These are phyloP conservation scores for Diaporthe sp. DNA, from an alignment of 2,329 filamentous ascomycete genomes.

Conservation along the genomic window DNA sequence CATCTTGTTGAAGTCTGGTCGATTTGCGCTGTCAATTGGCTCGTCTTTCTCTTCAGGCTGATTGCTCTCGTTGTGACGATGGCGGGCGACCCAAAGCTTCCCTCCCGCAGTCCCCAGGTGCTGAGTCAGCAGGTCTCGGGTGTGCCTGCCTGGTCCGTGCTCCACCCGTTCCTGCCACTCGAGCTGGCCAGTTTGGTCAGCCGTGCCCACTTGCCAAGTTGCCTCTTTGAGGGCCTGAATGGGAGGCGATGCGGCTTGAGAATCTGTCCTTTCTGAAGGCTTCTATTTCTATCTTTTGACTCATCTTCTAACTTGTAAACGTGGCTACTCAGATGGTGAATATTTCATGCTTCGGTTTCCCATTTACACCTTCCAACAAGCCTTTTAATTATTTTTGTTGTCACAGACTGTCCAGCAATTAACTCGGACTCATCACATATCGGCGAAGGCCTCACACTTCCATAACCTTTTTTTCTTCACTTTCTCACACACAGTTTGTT, in stretches of 20 bases:
- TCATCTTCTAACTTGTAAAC: constrained; percentile 41
- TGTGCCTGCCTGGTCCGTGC: constrained; percentile 19
- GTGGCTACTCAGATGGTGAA: constrained; percentile 6
- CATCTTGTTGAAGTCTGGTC: constrained; percentile 47
- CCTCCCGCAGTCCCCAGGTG: neutral
- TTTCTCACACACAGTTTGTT: neutral
- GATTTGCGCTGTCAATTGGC: constrained; percentile 36
- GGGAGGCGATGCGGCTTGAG: constrained; percentile 3
- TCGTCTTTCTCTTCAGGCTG: constrained; percentile 9
- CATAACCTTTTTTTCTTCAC: neutral
- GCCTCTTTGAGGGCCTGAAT: constrained; percentile 20
- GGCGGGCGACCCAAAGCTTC: constrained; percentile 28
- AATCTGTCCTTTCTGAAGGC: constrained; percentile 49
- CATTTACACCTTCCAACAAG: neutral
- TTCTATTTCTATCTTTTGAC: constrained; percentile 46
- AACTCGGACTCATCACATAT: neutral
- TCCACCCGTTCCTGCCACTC: constrained; percentile 4
- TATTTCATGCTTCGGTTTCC: neutral
- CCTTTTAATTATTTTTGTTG: neutral
- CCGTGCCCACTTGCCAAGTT: constrained; percentile 12
- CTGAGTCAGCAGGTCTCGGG: constrained; percentile 25
- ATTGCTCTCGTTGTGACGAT: constrained; percentile 28
- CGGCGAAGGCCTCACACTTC: neutral
- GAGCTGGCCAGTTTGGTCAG: constrained; percentile 27
- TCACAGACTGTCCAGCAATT: neutral